Conservation (phyloP, 2,329 filamentous ascomycete species). For the Epichloe typhina region DNA sequence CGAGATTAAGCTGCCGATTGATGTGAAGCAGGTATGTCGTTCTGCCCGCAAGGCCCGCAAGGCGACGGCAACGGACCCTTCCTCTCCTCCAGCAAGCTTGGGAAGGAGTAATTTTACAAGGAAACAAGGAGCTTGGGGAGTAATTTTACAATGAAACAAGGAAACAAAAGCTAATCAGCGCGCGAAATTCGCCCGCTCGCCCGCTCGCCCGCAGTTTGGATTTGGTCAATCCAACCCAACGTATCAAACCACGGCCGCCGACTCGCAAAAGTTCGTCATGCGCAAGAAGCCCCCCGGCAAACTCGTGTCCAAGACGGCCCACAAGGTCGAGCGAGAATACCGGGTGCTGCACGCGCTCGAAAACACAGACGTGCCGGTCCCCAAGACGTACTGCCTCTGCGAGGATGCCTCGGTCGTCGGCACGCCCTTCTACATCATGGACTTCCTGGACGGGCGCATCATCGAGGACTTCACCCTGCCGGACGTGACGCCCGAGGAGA, state of each 20-base stretch:
- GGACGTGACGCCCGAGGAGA: constrained; percentile 51
- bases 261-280: constrained; percentile 66
- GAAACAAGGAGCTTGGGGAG: too few relatives aligned
- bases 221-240: constrained; percentile 97
- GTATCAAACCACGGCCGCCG: constrained; percentile 70
- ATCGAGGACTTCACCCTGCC: constrained; percentile 81
- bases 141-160: too few relatives aligned
- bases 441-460: constrained; percentile 85
- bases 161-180: too few relatives aligned
- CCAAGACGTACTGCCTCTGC: constrained; percentile 71
- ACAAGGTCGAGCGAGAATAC: constrained; percentile 94
- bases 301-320: constrained; percentile 83
- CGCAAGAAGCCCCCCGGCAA: constrained; percentile 97
- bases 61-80: too few relatives aligned
- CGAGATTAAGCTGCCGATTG: constrained; percentile 67
- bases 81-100: too few relatives aligned
- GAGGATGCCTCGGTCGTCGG: constrained; percentile 70
- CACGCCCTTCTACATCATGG: constrained; percentile 95
- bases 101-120: too few relatives aligned
- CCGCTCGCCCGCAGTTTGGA: constrained; percentile 53
- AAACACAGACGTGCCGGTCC: constrained; percentile 70
- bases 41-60: too few relatives aligned
- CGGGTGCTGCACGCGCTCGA: constrained; percentile 75
- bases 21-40: constrained; percentile 67
- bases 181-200: too few relatives aligned